These are phyloP conservation scores for Hirschfeldia incana DNA, from an alignment of 345 rosid genomes.

Conservation along the genomic window DNA sequence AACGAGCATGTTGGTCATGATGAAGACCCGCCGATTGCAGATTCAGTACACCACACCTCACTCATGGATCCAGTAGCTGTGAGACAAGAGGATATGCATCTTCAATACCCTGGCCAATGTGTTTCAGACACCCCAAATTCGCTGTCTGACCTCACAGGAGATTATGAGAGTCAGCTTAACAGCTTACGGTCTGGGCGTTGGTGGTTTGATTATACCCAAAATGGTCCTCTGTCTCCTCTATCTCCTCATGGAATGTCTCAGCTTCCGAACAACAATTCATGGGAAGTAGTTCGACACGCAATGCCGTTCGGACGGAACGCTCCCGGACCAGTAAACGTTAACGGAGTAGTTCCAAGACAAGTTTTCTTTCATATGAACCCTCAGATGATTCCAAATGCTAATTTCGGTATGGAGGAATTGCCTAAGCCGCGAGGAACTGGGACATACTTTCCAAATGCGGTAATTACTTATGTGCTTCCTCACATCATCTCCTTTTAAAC, in stretches of 20 bases:
- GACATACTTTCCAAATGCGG: slow-evolving; percentile 77
- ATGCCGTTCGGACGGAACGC: slow-evolving; percentile 47
- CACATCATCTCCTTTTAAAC: background rate
- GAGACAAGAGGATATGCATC: slow-evolving; percentile 49
- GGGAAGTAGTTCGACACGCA: slow-evolving; percentile 59
- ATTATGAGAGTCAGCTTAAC: slow-evolving; percentile 47
- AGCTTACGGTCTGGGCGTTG: slow-evolving; percentile 51
- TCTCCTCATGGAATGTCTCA: slow-evolving; percentile 49
- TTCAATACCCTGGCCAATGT: slow-evolving; percentile 34
- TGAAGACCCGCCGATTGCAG: slow-evolving; percentile 45
- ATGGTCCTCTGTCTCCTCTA: slow-evolving; percentile 48
- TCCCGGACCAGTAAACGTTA: slow-evolving; percentile 47
- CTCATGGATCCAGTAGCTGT: slow-evolving; percentile 36
- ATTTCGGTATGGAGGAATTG: slow-evolving; percentile 66
- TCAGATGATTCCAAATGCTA: slow-evolving; percentile 49
- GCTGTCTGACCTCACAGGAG: slow-evolving; percentile 67
- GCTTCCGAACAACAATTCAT: slow-evolving; percentile 53
- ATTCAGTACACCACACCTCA: slow-evolving; percentile 38
- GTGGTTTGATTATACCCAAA: slow-evolving; percentile 49
- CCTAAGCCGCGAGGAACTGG: slow-evolving; percentile 89
- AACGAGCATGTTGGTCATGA: slow-evolving; percentile 35
- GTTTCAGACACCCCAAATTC: slow-evolving; percentile 40
- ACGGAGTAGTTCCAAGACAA: slow-evolving; percentile 52
- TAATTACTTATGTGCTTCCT: slow-evolving; percentile 39
- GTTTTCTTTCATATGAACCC: slow-evolving; percentile 51